Evolutionary conservation across 2,329 filamentous ascomycete species (phyloP), one percentile per base, ranked within the genome.

Genomic region (Exserohilum turcica): DNA sequence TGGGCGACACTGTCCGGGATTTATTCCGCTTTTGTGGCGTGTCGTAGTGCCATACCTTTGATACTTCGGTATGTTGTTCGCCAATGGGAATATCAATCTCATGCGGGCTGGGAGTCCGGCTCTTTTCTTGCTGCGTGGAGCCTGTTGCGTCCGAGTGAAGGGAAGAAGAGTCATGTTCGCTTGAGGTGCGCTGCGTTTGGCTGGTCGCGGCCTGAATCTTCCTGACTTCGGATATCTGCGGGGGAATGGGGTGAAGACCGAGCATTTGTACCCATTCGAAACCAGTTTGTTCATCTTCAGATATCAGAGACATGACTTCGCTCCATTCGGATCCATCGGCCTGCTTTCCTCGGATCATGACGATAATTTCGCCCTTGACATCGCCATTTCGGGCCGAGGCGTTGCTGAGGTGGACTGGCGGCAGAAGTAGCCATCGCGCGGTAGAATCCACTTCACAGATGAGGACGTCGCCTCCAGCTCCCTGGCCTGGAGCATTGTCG

Each of bases 191-290:
- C 52, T 70, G 65, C 31, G 74, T 65, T 54, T 77, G 78, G 27
- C 72, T 72, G 61, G 80, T 72, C 63, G 86, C 83, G 70, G 80
- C 82, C 54, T 80, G 78, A 44, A 79, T 78, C 60, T 81, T 67
- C 44, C 64, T 78, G 48, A 79, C 56, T 15, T 74, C 68, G 4
- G 67, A 79, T 27, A 87, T 78, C 33, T 78, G 77, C 35, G 86
- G 86, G 18, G 86, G 86, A 29, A 86, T 77, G 24, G 87, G 87
- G 29, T 79, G 78, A 27, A 83, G 74, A n/a, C 86, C 85, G n/a
- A 97, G 78, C 75, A 97, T 90, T 33, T 89, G 84, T 32, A 97
- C 79, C 94, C 94, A 99, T 74, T 97, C 94, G 13, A 84, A 78
- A 5, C 88, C 86, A 54, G 92, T 86, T 50, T 90, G 87, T 57